Conservation (phyloP, 2,329 filamentous ascomycete species). For the Pestalotiopsis sp. region DNA sequence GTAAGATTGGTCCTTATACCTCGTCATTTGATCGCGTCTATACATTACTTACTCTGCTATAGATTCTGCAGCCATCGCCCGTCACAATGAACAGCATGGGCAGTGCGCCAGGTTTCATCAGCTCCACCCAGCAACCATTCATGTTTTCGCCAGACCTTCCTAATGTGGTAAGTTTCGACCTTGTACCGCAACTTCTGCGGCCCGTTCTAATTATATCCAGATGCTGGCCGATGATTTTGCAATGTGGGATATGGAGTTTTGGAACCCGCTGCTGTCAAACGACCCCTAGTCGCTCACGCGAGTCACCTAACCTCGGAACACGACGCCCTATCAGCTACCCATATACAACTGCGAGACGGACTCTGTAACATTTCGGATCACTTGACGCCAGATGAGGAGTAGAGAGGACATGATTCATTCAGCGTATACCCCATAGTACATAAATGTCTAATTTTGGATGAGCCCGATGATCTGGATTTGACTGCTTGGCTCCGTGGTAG, state of each 20-base stretch:
- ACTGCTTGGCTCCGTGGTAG: not conserved
- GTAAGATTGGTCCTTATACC: constrained; percentile 20
- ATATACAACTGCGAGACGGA: not conserved
- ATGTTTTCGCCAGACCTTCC: constrained; percentile 26
- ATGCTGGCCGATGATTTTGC: constrained; percentile 28
- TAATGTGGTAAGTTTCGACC: constrained; percentile 24
- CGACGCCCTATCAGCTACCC: not conserved
- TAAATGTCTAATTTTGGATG: not conserved
- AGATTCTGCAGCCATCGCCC: constrained; percentile 10
- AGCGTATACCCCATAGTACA: not conserved
- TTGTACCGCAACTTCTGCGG: not conserved
- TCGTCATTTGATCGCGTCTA: not conserved
- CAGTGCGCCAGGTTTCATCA: constrained; percentile 22
- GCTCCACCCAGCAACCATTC: constrained; percentile 24
- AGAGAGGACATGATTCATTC: not conserved
- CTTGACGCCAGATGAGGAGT: not conserved
- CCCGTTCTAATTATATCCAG: constrained; percentile 14
- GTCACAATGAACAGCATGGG: constrained; percentile 24
- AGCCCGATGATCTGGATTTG: not conserved
- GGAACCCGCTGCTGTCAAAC: constrained; percentile 27
- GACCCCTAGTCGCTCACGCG: not conserved
- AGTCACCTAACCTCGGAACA: not conserved
- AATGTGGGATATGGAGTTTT: constrained; percentile 34
- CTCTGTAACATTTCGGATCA: not conserved
- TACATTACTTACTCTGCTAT: not conserved